A percentile compares a stretch with the other conserved stretches of the same genome.
These are phyloP conservation scores for Cydonia oblonga DNA, from an alignment of 331 rosid genomes.

Conservation along the genomic window DNA sequence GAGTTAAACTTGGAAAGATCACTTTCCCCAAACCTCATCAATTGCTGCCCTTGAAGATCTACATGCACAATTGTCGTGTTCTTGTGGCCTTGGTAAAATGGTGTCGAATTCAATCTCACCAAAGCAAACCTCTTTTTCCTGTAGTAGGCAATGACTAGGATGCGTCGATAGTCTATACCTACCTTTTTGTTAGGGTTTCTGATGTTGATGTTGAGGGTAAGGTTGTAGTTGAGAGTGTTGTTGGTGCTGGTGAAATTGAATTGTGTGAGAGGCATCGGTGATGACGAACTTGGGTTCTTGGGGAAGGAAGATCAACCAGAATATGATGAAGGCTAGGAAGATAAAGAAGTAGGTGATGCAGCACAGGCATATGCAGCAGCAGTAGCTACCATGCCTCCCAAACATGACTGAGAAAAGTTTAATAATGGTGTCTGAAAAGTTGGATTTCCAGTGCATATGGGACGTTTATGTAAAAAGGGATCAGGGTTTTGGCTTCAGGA, in stretches of 20 bases:
- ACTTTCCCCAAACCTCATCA: neutral
- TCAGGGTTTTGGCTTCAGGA: neutral
- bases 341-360: neutral
- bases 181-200: constrained; percentile 25
- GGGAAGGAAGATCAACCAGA: neutral
- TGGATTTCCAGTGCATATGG: neutral
- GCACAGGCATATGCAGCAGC: neutral
- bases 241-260: constrained; percentile 16
- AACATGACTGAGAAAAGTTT: neutral
- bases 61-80: neutral
- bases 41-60: neutral
- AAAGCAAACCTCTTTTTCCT: constrained; percentile 1
- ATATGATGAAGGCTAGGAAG: neutral
- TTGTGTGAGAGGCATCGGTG: constrained; percentile 15
- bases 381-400: neutral
- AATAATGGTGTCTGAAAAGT: neutral
- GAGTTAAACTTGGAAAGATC: constrained; percentile 4
- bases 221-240: constrained; percentile 20
- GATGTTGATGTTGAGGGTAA: constrained; percentile 21
- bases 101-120: neutral
- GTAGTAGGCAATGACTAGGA: neutral
- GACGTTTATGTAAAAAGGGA: neutral
- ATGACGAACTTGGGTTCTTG: neutral
- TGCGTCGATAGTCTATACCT: constrained; percentile 9
- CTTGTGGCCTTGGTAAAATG: constrained; percentile 10